Conservation (phyloP, 2,329 filamentous ascomycete species). For the Ceratocystis diversiconidia region DNA sequence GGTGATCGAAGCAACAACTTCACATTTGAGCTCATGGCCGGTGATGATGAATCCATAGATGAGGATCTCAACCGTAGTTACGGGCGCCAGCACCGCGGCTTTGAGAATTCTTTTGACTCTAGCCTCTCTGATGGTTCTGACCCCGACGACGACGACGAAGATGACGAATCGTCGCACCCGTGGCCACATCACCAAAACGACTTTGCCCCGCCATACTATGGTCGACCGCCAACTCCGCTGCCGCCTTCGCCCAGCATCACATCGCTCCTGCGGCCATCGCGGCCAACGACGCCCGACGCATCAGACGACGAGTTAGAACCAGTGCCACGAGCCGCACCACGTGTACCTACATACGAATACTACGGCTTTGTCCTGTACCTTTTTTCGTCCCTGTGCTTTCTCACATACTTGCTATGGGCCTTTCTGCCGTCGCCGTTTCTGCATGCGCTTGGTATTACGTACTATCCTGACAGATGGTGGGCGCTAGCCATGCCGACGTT, state of each 20-base stretch:
- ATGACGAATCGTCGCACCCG: slow-evolving; percentile 27
- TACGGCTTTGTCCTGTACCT: slow-evolving; percentile 97
- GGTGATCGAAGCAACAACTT: not conserved
- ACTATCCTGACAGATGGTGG: slow-evolving; percentile 98
- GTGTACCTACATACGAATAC: slow-evolving; percentile 98
- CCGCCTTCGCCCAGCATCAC: slow-evolving; percentile 88
- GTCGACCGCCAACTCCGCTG: slow-evolving; percentile 83
- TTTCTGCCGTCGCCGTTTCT: slow-evolving; percentile 86
- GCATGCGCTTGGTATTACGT: slow-evolving; percentile 83
- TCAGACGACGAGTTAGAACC: slow-evolving; percentile 72
- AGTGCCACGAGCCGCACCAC: slow-evolving; percentile 71
- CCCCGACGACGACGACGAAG: slow-evolving; percentile 2
- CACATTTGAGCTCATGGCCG: slow-evolving; percentile 9
- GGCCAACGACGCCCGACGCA: slow-evolving; percentile 85
- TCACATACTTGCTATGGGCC: slow-evolving; percentile 62
- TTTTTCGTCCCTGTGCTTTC: slow-evolving; percentile 68
- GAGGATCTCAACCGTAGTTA: not conserved
- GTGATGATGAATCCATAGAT: slow-evolving; percentile 4
- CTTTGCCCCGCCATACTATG: slow-evolving; percentile 82
- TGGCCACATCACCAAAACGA: slow-evolving; percentile 38
- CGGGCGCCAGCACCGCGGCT: not conserved
- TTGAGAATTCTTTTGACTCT: slow-evolving; percentile 4
- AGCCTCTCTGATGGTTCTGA: slow-evolving; percentile 1
- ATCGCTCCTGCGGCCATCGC: slow-evolving; percentile 73
- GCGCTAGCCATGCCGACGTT: slow-evolving; percentile 81